Percentiles rank a stretch among this genome's conserved stretches.
phyloP scores from a whole-genome alignment of 1,284 basidiomycete species.

The Papiliotrema fonsecae region DNA sequence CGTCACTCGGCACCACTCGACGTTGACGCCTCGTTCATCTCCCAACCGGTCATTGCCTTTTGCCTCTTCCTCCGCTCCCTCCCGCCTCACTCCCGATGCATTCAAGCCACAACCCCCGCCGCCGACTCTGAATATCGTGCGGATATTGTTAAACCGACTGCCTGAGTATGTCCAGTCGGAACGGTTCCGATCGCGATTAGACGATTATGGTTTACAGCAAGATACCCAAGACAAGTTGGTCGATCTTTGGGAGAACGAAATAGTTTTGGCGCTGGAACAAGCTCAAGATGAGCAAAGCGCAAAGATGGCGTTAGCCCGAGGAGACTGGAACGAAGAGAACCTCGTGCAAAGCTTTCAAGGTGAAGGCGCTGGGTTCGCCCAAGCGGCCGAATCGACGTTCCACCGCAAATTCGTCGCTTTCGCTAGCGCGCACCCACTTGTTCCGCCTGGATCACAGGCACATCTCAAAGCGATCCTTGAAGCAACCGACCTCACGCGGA shows the following conservation, averaged over 20 bases:
- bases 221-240: not conserved
- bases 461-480: slow-evolving; percentile 39
- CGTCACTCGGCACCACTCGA: too few species aligned
- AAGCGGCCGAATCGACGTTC: slow-evolving; percentile 23
- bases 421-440: not conserved
- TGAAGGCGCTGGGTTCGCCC: slow-evolving; percentile 16
- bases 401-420: not conserved
- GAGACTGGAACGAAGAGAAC: slow-evolving; percentile 25
- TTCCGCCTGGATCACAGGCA: slow-evolving; percentile 7
- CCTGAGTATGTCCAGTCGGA: slow-evolving; percentile 25
- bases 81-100: slow-evolving; percentile 7
- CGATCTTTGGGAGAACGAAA: slow-evolving; percentile 10
- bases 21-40: not conserved
- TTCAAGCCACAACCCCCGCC: slow-evolving; percentile 16
- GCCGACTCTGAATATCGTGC: slow-evolving; percentile 7
- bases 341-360: slow-evolving; percentile 13
- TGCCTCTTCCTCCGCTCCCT: not conserved
- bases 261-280: slow-evolving; percentile 1
- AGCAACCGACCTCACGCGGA: slow-evolving; percentile 43
- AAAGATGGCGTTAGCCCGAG: slow-evolving; percentile 5
- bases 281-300: slow-evolving; percentile 9
- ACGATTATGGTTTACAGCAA: slow-evolving; percentile 24
- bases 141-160: slow-evolving; percentile 18
- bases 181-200: slow-evolving; percentile 18
- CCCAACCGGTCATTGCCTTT: not conserved